A percentile compares a stretch with the other conserved stretches of the same genome.
Conservation (phyloP, 148 eudicot genomes). For the Hydrangea macrophylla region DNA sequence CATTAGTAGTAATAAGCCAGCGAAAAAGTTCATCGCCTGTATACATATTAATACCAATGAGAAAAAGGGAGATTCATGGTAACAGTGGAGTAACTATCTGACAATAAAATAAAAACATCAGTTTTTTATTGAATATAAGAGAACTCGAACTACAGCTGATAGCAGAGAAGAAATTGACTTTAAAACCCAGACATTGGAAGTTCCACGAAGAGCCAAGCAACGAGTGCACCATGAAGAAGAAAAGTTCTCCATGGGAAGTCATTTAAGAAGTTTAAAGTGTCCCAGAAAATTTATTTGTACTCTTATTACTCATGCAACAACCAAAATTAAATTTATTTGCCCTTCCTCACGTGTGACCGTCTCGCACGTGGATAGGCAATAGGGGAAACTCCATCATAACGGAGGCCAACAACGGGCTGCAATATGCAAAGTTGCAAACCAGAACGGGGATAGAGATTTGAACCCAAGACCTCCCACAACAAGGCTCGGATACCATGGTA, state of each 20-base stretch:
- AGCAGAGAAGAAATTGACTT: not conserved
- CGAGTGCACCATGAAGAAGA: not conserved
- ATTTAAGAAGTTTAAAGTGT: not conserved
- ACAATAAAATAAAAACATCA: too few species aligned
- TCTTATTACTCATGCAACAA: not conserved
- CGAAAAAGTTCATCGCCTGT: slow-evolving; percentile 99
- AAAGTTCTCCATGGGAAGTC: slow-evolving; percentile 5
- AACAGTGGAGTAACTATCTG: not conserved
- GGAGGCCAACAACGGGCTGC: too few species aligned
- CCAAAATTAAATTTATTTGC: slow-evolving; percentile 1
- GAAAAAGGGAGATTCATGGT: not conserved
- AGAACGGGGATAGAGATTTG: too few species aligned
- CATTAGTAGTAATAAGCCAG: slow-evolving; percentile 81
- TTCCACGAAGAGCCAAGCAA: not conserved
- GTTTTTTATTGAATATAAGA: not conserved
- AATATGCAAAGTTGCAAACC: too few species aligned
- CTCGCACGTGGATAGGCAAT: not conserved
- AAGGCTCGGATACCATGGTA: too few species aligned
- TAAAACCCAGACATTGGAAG: not conserved
- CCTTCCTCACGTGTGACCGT: not conserved
- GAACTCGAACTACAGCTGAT: not conserved
- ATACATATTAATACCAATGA: slow-evolving; percentile 16
- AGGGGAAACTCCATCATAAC: too few species aligned
- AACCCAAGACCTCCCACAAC: too few species aligned
- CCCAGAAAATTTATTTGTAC: not conserved